Percentiles rank a stretch among this genome's conserved stretches.
These are phyloP conservation scores for Komagataella populi DNA, from an alignment of 805 yeast species.

Conservation along the genomic window DNA sequence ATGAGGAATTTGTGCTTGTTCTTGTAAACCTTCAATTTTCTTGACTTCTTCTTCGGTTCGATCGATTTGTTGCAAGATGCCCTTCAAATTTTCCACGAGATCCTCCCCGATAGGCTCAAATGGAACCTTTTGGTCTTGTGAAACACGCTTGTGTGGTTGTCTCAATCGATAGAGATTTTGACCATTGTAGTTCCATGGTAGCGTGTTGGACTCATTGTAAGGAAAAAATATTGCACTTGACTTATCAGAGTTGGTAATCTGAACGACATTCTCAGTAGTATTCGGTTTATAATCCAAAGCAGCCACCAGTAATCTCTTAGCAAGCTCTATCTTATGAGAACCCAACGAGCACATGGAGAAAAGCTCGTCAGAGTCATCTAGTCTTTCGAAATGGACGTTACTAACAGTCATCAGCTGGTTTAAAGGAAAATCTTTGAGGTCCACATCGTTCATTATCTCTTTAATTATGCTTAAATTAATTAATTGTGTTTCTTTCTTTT, in stretches of 20 bases:
- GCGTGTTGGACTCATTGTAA: slow-evolving; percentile 8
- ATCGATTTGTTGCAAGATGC: not conserved
- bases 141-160: slow-evolving; percentile 6
- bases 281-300: slow-evolving; percentile 13
- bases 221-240: slow-evolving; percentile 5
- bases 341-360: slow-evolving; percentile 17
- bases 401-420: slow-evolving; percentile 12
- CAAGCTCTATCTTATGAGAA: slow-evolving; percentile 9
- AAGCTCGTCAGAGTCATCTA: slow-evolving; percentile 10
- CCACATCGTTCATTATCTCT: not conserved
- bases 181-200: slow-evolving; percentile 17
- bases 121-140: not conserved
- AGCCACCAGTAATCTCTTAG: slow-evolving; percentile 13
- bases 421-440: slow-evolving; percentile 8
- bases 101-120: not conserved
- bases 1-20: not conserved
- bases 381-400: slow-evolving; percentile 18
- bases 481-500: slow-evolving; percentile 10
- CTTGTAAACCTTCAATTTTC: not conserved
- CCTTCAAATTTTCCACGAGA: not conserved
- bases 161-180: slow-evolving; percentile 11
- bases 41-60: not conserved
- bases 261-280: slow-evolving; percentile 3
- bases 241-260: not conserved
- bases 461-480: slow-evolving; percentile 1